Conservation (phyloP, 1,139 yeast species). For the Hemisphaericaspora xylanilytica region DNA sequence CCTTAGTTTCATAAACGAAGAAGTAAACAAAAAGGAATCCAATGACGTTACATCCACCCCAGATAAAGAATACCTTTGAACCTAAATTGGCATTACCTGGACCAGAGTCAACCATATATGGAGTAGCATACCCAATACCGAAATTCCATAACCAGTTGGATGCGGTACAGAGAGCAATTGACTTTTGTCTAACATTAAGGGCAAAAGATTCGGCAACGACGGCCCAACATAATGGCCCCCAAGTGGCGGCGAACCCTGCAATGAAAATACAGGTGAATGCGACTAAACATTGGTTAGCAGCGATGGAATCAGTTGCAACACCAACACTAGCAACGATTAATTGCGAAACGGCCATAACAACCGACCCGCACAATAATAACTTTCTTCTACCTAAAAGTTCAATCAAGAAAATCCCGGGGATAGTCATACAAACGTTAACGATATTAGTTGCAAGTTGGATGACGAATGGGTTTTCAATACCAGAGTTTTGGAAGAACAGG, state of each 20-base stretch:
- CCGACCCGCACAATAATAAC: conserved; percentile 49
- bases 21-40: conserved; percentile 58
- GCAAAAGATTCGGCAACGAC: conserved; percentile 66
- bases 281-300: conserved; percentile 55
- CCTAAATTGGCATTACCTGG: conserved; percentile 60
- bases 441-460: conserved; percentile 33
- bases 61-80: conserved; percentile 64
- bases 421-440: conserved; percentile 33
- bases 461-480: conserved; percentile 42
- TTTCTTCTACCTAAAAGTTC: conserved; percentile 37
- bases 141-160: conserved; percentile 73
- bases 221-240: conserved; percentile 77
- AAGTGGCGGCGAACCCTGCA: conserved; percentile 64
- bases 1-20: conserved; percentile 70
- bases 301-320: conserved; percentile 32
- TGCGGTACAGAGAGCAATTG: conserved; percentile 63
- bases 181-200: conserved; percentile 62
- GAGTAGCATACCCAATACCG: conserved; percentile 64
- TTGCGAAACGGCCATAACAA: conserved; percentile 62
- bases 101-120: conserved; percentile 60
- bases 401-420: conserved; percentile 36
- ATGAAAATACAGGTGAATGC: conserved; percentile 65
- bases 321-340: conserved; percentile 69
- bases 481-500: conserved; percentile 57
- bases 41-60: conserved; percentile 47